phyloP scores from a whole-genome alignment of 176 grass and related monocot species.

The Puccinellia tenuiflora region DNA sequence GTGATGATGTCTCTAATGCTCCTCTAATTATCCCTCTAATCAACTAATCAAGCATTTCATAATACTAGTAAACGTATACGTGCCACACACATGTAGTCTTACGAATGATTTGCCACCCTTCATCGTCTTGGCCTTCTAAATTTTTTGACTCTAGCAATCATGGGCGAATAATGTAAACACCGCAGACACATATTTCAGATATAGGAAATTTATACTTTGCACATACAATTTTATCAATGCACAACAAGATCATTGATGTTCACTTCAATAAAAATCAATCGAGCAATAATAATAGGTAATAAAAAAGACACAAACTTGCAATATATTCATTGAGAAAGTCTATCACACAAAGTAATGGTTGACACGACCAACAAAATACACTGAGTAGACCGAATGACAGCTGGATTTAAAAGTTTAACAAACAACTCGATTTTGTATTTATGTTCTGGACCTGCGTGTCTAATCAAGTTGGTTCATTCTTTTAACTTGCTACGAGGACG shows the following conservation, averaged over 20 bases:
- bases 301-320: neutral
- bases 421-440: neutral
- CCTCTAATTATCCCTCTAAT: neutral
- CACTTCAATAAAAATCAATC: neutral
- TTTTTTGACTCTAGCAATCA: too few relatives aligned
- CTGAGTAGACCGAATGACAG: neutral
- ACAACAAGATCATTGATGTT: neutral
- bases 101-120: too few relatives aligned
- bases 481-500: neutral
- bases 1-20: slow-evolving; percentile 9
- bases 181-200: too few relatives aligned
- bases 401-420: neutral
- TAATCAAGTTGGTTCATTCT: too few relatives aligned
- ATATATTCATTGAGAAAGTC: neutral
- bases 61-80: too few relatives aligned
- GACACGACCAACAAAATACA: neutral
- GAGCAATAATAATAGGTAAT: neutral
- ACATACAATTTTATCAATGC: too few relatives aligned
- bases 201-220: too few relatives aligned
- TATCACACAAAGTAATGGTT: neutral
- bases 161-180: too few relatives aligned
- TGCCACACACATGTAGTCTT: too few relatives aligned
- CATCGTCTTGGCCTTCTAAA: too few relatives aligned
- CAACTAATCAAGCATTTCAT: neutral
- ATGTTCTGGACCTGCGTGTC: neutral